Base-by-base conservation (phyloP, 805 yeast species). In the Suhomyces faveliae region DNA sequence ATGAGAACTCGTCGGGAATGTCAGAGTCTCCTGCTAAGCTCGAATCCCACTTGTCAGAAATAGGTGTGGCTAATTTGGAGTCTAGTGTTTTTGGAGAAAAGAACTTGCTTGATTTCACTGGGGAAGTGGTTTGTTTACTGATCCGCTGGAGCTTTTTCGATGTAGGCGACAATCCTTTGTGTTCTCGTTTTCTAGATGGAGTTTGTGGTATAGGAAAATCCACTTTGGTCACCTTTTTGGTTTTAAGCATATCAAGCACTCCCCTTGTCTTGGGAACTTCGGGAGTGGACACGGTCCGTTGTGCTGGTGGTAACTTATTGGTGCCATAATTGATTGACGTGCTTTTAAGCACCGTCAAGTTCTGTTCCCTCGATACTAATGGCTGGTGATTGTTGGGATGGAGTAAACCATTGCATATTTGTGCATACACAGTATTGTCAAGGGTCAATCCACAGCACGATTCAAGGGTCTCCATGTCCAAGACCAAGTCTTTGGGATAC, bases 401-500 rank as follows among this genome's bases (percentile, higher is more conserved):
- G 8, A 87, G 55, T 6, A 73, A 76, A 1, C 95, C 97, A 13
- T 52, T 53, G 8, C 96, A 87, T 17, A 90, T 74, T 37, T 67
- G 64, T 0, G 52, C 52, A 55, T 87, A 91, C 8, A 79, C 54
- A 1, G 73, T 75, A 25, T 72, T 67, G 37, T 76, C 74, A 24
- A 71, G 58, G 7, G 71, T 58, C 15, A 61, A 53, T 0, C 85
- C 85, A 45, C 83, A 76, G 51, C 81, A 79, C 5, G 63, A 46
- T 48, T 58, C 73, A 35, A 57, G 73, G 58, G 40, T 56, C 3
- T 79, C 81, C 52, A 70, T 65, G 38, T 78, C 75, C 8, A 68
- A 59, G 17, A 63, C 67, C 24, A 75, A 58, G 2, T 62, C 68
- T 0, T 63, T 67, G 0, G 86, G 84, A 10, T 84, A 69, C 3